Evolutionary conservation across 768 basidiomycete genomes (phyloP).

Genomic region (Leccinum longicurvipes): DNA sequence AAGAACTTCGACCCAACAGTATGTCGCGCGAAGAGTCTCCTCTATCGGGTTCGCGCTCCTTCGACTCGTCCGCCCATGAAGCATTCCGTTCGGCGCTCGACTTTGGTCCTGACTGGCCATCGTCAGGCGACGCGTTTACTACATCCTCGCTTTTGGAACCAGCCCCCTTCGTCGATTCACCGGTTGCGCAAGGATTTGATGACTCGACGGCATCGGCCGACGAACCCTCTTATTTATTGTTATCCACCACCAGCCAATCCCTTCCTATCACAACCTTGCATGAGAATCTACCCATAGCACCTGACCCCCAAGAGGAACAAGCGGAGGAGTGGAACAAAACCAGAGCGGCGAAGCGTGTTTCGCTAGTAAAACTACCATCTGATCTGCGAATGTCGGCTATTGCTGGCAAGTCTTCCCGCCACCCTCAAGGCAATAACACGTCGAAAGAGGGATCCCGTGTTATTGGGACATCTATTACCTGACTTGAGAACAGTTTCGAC

Average conservation of each 20-base stretch:
- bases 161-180: conserved; percentile 36
- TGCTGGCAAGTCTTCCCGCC: conserved; percentile 14
- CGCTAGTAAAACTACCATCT: conserved; percentile 71
- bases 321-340: conserved; percentile 92
- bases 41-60: conserved; percentile 20
- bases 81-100: conserved; percentile 72
- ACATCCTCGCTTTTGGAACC: conserved; percentile 31
- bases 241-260: conserved; percentile 17
- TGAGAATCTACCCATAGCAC: conserved; percentile 45
- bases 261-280: conserved; percentile 31
- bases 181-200: conserved; percentile 28
- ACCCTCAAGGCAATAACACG: background rate
- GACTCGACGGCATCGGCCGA: conserved; percentile 32
- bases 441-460: conserved; percentile 10
- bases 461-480: conserved; percentile 2
- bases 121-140: conserved; percentile 38
- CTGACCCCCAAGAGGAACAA: conserved; percentile 55
- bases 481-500: background rate
- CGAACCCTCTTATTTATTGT: conserved; percentile 21
- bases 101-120: conserved; percentile 47
- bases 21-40: conserved; percentile 12
- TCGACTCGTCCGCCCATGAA: conserved; percentile 48
- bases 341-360: conserved; percentile 80
- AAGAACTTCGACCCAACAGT: conserved; percentile 19
- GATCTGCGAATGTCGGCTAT: conserved; percentile 34